phyloP scores from a whole-genome alignment of 805 yeast genomes.

The Monosporozyma yasuniensis region DNA sequence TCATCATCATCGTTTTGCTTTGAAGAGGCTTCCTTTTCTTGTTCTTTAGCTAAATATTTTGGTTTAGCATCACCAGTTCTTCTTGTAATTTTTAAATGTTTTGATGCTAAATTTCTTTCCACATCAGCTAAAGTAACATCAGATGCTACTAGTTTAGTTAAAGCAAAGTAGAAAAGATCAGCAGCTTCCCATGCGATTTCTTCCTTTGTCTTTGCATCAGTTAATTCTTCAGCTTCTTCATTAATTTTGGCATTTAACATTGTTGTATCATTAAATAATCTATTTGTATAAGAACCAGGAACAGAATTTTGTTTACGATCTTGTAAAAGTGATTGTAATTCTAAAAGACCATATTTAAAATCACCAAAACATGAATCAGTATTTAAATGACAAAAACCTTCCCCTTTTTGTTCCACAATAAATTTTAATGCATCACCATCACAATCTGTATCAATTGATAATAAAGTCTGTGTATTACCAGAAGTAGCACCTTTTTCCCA shows the following conservation, averaged over 20 bases:
- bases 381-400: constrained; percentile 89
- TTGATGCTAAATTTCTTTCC: constrained; percentile 74
- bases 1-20: constrained; percentile 14
- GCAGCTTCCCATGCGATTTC: constrained; percentile 97
- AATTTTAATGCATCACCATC: constrained; percentile 88
- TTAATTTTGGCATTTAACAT: constrained; percentile 77
- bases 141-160: constrained; percentile 61
- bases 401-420: constrained; percentile 72
- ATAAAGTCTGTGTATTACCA: constrained; percentile 84
- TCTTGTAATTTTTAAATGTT: constrained; percentile 79
- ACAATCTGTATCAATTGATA: constrained; percentile 69
- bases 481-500: constrained; percentile 96
- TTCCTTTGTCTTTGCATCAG: constrained; percentile 62
- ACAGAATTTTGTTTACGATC: constrained; percentile 63
- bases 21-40: constrained; percentile 12
- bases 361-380: constrained; percentile 73
- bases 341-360: constrained; percentile 46
- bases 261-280: constrained; percentile 71
- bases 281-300: constrained; percentile 86
- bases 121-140: constrained; percentile 77
- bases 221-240: constrained; percentile 94
- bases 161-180: constrained; percentile 71
- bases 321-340: constrained; percentile 56
- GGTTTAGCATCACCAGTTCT: constrained; percentile 95
- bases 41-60: constrained; percentile 41